Evolutionary conservation across 1,284 basidiomycete genomes (phyloP).

Genomic region (Rhodotorula sp.): DNA sequence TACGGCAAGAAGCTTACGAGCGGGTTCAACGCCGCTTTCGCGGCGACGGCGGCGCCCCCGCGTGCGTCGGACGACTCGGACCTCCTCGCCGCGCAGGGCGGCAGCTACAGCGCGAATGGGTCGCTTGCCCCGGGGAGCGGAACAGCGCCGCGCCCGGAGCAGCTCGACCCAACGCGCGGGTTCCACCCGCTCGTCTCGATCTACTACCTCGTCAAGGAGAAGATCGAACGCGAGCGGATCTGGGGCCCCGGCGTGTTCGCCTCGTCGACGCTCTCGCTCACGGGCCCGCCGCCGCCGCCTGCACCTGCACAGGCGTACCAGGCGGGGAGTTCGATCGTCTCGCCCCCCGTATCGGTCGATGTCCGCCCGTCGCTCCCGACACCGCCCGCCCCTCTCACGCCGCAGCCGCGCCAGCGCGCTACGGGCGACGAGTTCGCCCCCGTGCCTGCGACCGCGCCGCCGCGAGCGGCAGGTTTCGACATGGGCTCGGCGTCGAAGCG

Average conservation of each 20-base stretch:
- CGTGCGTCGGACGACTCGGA: conserved; percentile 29
- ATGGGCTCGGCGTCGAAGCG: conserved; percentile 10
- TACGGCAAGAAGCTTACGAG: conserved; percentile 77
- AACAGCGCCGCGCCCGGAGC: conserved; percentile 46
- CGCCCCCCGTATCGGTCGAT: conserved; percentile 15
- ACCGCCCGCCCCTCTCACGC: conserved; percentile 32
- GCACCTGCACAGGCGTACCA: conserved; percentile 45
- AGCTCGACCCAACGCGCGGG: conserved; percentile 80
- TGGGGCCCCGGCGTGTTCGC: conserved; percentile 94
- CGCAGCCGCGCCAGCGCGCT: conserved; percentile 40
- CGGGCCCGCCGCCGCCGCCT: conserved; percentile 47
- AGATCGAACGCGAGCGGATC: conserved; percentile 87
- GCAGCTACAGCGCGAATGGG: conserved; percentile 14
- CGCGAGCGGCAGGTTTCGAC: conserved; percentile 3
- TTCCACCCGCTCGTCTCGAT: conserved; percentile 95
- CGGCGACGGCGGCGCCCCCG: conserved; percentile 8
- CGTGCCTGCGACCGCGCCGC: conserved; percentile 25
- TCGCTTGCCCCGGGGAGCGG: conserved; percentile 7
- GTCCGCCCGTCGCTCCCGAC: conserved; percentile 26
- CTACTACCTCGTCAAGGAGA: conserved; percentile 93
- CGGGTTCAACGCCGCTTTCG: conserved; percentile 47
- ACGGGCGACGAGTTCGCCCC: conserved; percentile 33
- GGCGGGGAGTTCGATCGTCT: conserved; percentile 13
- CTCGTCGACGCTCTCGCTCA: conserved; percentile 71
- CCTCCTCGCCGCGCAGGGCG: neutral